Evolutionary conservation across 2,329 filamentous ascomycete species (phyloP).

Genomic region (Didymella sp.): DNA sequence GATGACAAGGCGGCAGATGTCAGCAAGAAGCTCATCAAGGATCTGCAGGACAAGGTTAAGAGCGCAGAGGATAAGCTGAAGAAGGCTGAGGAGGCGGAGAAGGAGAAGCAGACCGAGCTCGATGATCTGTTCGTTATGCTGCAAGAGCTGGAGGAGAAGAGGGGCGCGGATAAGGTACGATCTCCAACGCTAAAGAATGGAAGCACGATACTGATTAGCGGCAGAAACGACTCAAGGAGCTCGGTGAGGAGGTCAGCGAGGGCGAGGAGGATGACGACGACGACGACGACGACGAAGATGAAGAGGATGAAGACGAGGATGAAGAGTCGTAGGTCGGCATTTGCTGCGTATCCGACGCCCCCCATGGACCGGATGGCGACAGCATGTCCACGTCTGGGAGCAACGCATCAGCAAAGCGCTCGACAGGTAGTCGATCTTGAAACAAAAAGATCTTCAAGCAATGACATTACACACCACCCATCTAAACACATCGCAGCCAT

Average conservation of each 20-base stretch:
- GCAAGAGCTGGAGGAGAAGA: slow-evolving; percentile 57
- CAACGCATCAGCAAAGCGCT: no score
- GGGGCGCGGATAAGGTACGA: slow-evolving; percentile 48
- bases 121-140: slow-evolving; percentile 59
- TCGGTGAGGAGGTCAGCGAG: slow-evolving; percentile 54
- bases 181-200: neutral
- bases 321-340: neutral
- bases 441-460: no score
- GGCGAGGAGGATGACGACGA: slow-evolving; percentile 51
- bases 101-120: slow-evolving; percentile 55
- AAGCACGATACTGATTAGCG: slow-evolving; percentile 24
- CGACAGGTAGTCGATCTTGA: no score
- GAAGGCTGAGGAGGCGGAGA: slow-evolving; percentile 43
- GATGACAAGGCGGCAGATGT: slow-evolving; percentile 54
- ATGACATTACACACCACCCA: no score
- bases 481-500: no score
- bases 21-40: slow-evolving; percentile 48
- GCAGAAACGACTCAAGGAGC: slow-evolving; percentile 57
- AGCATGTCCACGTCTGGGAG: no score
- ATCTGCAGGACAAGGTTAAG: slow-evolving; percentile 50
- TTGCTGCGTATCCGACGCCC: no score
- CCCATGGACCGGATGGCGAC: no score
- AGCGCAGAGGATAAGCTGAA: slow-evolving; percentile 43
- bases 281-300: slow-evolving; percentile 36
- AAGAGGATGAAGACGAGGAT: slow-evolving; percentile 20